These are phyloP conservation scores for Cryptococcus jaspeensis DNA, from an alignment of 1,284 basidiomycete genomes.

Conservation along the genomic window DNA sequence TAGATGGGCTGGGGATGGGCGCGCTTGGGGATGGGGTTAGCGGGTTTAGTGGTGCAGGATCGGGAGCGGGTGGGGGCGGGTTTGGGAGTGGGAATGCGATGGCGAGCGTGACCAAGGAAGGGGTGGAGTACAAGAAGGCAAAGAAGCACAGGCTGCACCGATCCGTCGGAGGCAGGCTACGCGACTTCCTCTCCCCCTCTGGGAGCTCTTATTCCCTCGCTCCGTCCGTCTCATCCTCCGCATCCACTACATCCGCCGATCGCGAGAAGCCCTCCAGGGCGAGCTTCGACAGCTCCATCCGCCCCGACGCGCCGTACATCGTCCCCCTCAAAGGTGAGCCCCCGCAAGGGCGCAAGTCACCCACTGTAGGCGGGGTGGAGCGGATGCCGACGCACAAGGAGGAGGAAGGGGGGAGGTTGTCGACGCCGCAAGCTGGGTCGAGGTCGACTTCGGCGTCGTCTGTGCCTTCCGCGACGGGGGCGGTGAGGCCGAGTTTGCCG, in stretches of 20 bases:
- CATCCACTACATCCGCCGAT: not conserved
- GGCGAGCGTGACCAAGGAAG: conserved; percentile 17
- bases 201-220: conserved; percentile 21
- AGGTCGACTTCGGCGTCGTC: too few relatives aligned
- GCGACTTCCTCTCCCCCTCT: conserved; percentile 37
- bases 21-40: not conserved
- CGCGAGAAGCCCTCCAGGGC: conserved; percentile 7
- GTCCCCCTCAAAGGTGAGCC: not conserved
- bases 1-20: not conserved
- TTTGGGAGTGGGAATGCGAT: conserved; percentile 6
- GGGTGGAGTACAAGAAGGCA: conserved; percentile 27
- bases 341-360: too few relatives aligned
- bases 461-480: too few relatives aligned
- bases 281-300: conserved; percentile 8
- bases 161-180: conserved; percentile 38
- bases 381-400: too few relatives aligned
- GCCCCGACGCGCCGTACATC: not conserved
- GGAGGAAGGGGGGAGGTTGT: too few relatives aligned
- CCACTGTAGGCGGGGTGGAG: too few relatives aligned
- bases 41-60: not conserved
- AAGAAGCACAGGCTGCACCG: conserved; percentile 42
- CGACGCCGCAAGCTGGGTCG: too few relatives aligned
- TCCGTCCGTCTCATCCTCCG: conserved; percentile 8
- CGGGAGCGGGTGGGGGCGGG: not conserved
- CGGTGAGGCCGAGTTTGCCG: too few relatives aligned